These are phyloP conservation scores for Sporothrix sp. DNA, from an alignment of 2,329 filamentous ascomycete genomes.

Conservation along the genomic window DNA sequence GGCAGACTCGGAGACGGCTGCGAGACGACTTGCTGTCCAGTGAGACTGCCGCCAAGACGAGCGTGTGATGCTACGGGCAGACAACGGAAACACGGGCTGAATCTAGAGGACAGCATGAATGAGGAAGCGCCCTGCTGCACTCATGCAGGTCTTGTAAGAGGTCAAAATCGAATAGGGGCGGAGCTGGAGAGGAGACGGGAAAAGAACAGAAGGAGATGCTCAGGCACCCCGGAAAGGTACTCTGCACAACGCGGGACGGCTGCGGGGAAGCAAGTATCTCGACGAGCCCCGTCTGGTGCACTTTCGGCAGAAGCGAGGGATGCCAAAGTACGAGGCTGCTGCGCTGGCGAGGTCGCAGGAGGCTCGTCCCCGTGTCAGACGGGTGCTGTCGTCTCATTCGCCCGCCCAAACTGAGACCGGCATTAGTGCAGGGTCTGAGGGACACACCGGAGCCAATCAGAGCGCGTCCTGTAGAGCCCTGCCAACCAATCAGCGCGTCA, in stretches of 20 bases:
- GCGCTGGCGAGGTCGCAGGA: slow-evolving; percentile 5
- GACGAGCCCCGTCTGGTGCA: background rate
- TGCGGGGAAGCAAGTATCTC: background rate
- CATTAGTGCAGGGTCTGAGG: slow-evolving; percentile 8
- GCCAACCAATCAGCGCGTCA: background rate
- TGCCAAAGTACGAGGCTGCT: slow-evolving; percentile 4
- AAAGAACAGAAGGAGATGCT: background rate
- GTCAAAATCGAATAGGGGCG: background rate
- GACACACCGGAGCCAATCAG: background rate
- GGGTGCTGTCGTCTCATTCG: background rate
- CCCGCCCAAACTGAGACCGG: slow-evolving; percentile 7
- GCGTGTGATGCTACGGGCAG: background rate
- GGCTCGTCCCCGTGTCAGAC: background rate
- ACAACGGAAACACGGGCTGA: background rate
- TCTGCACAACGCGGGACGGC: background rate
- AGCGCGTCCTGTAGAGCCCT: background rate
- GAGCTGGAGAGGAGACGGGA: background rate
- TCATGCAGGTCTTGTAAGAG: slow-evolving; percentile 5
- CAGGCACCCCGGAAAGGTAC: background rate
- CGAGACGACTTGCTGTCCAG: background rate
- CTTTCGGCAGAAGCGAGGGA: slow-evolving; percentile 1
- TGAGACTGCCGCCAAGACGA: background rate
- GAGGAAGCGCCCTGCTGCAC: slow-evolving; percentile 4
- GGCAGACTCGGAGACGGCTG: no score
- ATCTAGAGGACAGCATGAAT: background rate